These are phyloP conservation scores for Mucor indicus DNA, from an alignment of 371 early-diverging fungal species.

Conservation along the genomic window DNA sequence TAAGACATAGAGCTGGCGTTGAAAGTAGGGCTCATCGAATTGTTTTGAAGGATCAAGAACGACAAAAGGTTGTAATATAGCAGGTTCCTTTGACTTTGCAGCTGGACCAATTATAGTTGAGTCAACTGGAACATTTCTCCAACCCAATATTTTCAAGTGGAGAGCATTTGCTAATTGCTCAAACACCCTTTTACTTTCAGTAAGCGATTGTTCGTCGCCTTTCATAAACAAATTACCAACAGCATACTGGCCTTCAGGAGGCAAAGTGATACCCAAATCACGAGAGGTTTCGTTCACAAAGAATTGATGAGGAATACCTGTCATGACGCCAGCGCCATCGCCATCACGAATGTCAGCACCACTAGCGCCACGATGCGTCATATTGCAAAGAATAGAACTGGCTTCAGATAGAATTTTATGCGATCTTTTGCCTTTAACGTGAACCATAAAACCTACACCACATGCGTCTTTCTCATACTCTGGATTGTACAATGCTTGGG, in stretches of 20 bases:
- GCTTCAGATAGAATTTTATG: conserved; percentile 90
- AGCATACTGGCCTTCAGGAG: conserved; percentile 84
- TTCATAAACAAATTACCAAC: conserved; percentile 93
- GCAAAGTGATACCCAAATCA: conserved; percentile 60
- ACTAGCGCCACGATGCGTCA: conserved; percentile 95
- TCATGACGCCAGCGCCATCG: conserved; percentile 92
- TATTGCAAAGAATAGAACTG: conserved; percentile 86
- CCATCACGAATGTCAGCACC: conserved; percentile 91
- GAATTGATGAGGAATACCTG: conserved; percentile 85
- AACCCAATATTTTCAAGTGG: conserved; percentile 78
- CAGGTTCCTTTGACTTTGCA: conserved; percentile 86
- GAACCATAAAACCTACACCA: conserved; percentile 95
- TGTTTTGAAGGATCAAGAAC: conserved; percentile 23
- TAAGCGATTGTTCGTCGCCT: conserved; percentile 51
- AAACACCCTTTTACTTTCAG: conserved; percentile 69
- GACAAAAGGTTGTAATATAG: conserved; percentile 90
- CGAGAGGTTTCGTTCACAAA: conserved; percentile 63
- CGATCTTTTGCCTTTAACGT: conserved; percentile 78
- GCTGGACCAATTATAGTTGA: conserved; percentile 87
- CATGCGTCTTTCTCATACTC: conserved; percentile 91
- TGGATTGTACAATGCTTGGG: conserved; percentile 90
- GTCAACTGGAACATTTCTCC: conserved; percentile 90
- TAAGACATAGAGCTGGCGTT: conserved; percentile 83
- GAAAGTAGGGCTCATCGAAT: conserved; percentile 74
- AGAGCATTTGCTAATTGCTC: conserved; percentile 68